phyloP scores from a whole-genome alignment of 768 basidiomycete genomes.

The Omphalotus guepiniiformis region DNA sequence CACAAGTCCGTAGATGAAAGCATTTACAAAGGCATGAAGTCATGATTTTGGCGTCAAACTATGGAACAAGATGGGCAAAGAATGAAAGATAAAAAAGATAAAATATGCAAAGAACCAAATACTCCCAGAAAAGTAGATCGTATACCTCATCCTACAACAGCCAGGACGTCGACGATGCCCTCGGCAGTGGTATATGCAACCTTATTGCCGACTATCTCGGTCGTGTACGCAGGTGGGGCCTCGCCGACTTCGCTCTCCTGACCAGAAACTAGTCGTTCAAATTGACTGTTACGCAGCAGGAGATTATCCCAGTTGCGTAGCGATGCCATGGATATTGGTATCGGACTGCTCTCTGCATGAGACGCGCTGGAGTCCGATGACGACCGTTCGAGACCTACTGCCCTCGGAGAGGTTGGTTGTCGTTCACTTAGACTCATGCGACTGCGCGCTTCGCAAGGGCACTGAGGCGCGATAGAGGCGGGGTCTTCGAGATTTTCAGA shows the following conservation, averaged over 20 bases:
- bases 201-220: conserved; percentile 7
- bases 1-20: too few relatives aligned
- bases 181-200: too few relatives aligned
- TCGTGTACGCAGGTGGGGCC: conserved; percentile 73
- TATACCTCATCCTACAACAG: too few relatives aligned
- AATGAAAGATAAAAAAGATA: too few relatives aligned
- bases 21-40: too few relatives aligned
- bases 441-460: conserved; percentile 36
- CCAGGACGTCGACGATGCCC: too few relatives aligned
- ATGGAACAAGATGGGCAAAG: too few relatives aligned
- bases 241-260: conserved; percentile 81
- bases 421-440: background rate
- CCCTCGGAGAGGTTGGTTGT: conserved; percentile 11
- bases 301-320: conserved; percentile 30
- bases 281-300: conserved; percentile 47
- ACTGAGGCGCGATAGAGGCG: conserved; percentile 30
- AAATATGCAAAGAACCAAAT: too few relatives aligned
- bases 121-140: too few relatives aligned
- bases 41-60: too few relatives aligned
- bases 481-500: conserved; percentile 41
- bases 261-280: conserved; percentile 79
- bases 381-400: conserved; percentile 25
- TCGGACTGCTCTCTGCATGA: conserved; percentile 31
- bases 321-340: conserved; percentile 24
- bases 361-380: conserved; percentile 34